Base-by-base conservation (phyloP, 2,329 filamentous ascomycete species). In the Penicillium sp. region DNA sequence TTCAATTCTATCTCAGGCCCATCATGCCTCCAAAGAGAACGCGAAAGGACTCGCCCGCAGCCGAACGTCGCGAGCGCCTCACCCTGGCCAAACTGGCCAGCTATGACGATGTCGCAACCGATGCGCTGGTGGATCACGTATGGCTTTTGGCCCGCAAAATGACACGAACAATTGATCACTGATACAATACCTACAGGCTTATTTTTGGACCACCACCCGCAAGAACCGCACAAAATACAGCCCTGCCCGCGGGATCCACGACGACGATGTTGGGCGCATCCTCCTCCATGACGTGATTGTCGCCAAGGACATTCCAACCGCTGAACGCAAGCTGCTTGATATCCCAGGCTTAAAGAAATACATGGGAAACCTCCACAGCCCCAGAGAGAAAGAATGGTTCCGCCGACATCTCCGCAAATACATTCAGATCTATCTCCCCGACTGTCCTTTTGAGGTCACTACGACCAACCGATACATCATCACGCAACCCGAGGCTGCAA, bases 381-480 rank as follows among this genome's bases (percentile, higher is more conserved):
- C 84, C 45, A 85, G 86, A 61, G 90, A 96, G 67, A 88, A 86
- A 71, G 86, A 91, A 39, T 89, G 95, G 68, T 97, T 97, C 66
- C 80, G 80, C 56, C 81, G 82, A 22, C 93, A 99, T 67, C 75
- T 97, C 56, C 87, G 87, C 57, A 89, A 91, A 62, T 99, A 99
- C 71, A 83, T 95, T 66, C 86, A 88, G 56, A 92, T 96, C 55
- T 97, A 97, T 73, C 79, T 92, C 34, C 88, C 91, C 3, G 92
- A 97, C 61, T 96, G 89, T 64, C 89, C 92, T 0, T 97, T 93
- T 72, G 93, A 99, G 69, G 90, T 99, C 60, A 87, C 88, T 14
- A 88, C 83, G 2, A 97, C 93, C 30, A 97, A 97, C 68, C 86
- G 93, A 46, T 99, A 97, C 73, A 95, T 90, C 4, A 91, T 97